Evolutionary conservation across 2,329 filamentous ascomycete genomes (phyloP).

Genomic region (Aspergillus calidoustus): DNA sequence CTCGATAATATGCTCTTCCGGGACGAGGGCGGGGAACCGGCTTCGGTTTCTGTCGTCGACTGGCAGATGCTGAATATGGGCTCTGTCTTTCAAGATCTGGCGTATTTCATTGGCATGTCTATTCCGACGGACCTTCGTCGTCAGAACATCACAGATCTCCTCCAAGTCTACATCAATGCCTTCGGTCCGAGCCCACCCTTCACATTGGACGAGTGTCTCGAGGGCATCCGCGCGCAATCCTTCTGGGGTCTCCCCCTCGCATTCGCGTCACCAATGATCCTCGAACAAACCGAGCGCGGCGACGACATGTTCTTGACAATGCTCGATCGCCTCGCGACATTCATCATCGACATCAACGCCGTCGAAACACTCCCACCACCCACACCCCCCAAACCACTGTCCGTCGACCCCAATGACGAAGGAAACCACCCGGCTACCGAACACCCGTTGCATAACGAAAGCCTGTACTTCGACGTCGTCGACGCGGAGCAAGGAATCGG

Average conservation of each 20-base stretch:
- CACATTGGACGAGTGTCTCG: too few species aligned
- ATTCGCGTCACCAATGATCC: conserved; percentile 4
- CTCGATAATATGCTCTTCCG: too few species aligned
- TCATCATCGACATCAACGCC: background rate
- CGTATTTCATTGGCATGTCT: background rate
- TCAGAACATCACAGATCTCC: too few species aligned
- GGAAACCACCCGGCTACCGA: too few species aligned
- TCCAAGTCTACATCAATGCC: too few species aligned
- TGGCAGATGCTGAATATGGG: background rate
- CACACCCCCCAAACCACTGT: too few species aligned
- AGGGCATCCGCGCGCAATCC: background rate
- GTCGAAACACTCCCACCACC: background rate
- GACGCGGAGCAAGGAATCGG: too few species aligned
- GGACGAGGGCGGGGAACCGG: background rate
- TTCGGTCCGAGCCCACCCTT: too few species aligned
- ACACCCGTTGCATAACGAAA: too few species aligned
- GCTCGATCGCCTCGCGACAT: background rate
- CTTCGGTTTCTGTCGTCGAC: background rate
- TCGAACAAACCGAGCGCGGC: background rate
- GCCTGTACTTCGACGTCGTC: too few species aligned
- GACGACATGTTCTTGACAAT: conserved; percentile 5
- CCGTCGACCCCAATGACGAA: too few species aligned
- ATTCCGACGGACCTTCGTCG: background rate
- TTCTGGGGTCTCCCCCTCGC: background rate
- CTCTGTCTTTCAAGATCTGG: background rate